Percentiles rank a stretch among this genome's conserved stretches.
phyloP scores from a whole-genome alignment of 345 rosid genomes.

The Microcos paniculata region DNA sequence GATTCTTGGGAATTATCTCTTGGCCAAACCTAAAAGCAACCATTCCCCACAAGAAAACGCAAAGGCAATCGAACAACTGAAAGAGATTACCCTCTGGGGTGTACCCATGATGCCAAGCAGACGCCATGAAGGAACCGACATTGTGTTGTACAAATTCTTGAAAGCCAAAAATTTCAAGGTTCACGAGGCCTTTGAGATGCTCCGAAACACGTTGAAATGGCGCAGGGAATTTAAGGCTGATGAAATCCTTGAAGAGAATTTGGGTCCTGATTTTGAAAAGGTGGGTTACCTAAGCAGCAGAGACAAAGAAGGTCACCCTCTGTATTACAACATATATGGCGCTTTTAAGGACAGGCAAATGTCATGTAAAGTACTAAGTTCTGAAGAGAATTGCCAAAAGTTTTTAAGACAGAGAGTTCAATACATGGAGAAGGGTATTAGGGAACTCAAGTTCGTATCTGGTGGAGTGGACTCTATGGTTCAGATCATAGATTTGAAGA shows the following conservation, averaged over 20 bases:
- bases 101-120: slow-evolving; percentile 58
- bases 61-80: slow-evolving; percentile 1
- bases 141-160: slow-evolving; percentile 49
- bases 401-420: slow-evolving; percentile 39
- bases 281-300: slow-evolving; percentile 24
- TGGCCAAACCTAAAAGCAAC: slow-evolving; percentile 19
- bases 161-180: slow-evolving; percentile 43
- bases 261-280: slow-evolving; percentile 30
- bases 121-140: slow-evolving; percentile 48
- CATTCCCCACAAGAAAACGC: neutral
- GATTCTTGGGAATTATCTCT: slow-evolving; percentile 40
- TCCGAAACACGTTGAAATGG: slow-evolving; percentile 51
- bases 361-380: slow-evolving; percentile 24
- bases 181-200: slow-evolving; percentile 51
- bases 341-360: slow-evolving; percentile 34
- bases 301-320: slow-evolving; percentile 52
- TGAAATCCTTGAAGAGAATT: slow-evolving; percentile 29
- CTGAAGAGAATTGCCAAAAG: slow-evolving; percentile 29
- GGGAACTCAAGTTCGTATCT: slow-evolving; percentile 40
- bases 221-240: slow-evolving; percentile 33
- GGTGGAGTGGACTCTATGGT: slow-evolving; percentile 48
- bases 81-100: slow-evolving; percentile 50
- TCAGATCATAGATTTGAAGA: slow-evolving; percentile 52
- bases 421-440: slow-evolving; percentile 41
- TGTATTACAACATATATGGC: slow-evolving; percentile 33